A percentile compares a stretch with the other conserved stretches of the same genome.
Conservation (phyloP, 2,329 filamentous ascomycete genomes). For the Fusarium sarcochroum region DNA sequence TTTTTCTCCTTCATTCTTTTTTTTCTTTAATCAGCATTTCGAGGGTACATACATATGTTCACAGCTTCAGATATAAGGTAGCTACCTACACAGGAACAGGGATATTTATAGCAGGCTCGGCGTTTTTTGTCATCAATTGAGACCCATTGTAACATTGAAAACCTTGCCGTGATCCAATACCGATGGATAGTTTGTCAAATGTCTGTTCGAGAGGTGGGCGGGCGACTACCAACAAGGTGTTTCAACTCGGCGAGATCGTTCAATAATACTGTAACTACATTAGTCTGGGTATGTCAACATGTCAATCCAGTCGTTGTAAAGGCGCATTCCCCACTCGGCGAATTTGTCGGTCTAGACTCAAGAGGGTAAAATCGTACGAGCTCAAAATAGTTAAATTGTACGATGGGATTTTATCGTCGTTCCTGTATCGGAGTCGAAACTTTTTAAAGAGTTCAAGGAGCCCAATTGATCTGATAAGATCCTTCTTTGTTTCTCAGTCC, state of each 20-base stretch:
- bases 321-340: slow-evolving; percentile 12
- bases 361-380: neutral
- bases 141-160: slow-evolving; percentile 10
- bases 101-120: slow-evolving; percentile 32
- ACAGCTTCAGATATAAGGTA: slow-evolving; percentile 14
- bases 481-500: neutral
- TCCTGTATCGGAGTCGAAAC: slow-evolving; percentile 29
- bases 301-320: slow-evolving; percentile 12
- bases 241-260: neutral
- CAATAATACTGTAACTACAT: slow-evolving; percentile 8
- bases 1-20: slow-evolving; percentile 3
- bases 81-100: slow-evolving; percentile 24
- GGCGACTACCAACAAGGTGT: no score
- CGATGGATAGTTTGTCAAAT: no score
- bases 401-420: neutral
- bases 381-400: no score
- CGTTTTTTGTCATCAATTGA: slow-evolving; percentile 33
- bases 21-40: slow-evolving; percentile 34
- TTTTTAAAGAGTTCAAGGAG: slow-evolving; percentile 6
- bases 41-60: slow-evolving; percentile 15
- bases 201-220: no score
- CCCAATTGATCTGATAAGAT: neutral
- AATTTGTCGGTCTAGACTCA: neutral
- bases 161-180: neutral
- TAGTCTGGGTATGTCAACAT: slow-evolving; percentile 7